These are phyloP conservation scores for Leccinum boreale DNA, from an alignment of 768 basidiomycete genomes.

Conservation along the genomic window DNA sequence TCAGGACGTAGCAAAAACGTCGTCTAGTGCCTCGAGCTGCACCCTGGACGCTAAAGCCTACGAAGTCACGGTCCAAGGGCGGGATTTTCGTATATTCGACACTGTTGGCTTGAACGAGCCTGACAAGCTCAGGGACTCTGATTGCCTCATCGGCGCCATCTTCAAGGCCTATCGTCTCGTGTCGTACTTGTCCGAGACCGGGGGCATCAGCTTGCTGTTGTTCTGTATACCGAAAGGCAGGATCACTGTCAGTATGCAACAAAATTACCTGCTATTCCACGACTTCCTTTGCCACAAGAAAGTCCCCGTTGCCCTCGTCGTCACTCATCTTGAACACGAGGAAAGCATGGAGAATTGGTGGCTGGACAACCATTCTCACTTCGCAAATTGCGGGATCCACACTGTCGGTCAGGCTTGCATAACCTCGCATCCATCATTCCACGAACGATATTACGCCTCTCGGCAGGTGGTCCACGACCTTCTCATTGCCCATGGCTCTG, in stretches of 20 bases:
- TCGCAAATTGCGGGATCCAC: constrained; percentile 21
- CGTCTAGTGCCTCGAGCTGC: constrained; percentile 31
- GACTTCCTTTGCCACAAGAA: constrained; percentile 33
- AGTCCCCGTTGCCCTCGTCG: constrained; percentile 30
- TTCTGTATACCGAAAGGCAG: constrained; percentile 36
- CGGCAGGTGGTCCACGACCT: constrained; percentile 22
- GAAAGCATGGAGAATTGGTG: constrained; percentile 37
- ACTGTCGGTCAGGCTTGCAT: constrained; percentile 31
- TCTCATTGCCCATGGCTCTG: constrained; percentile 16
- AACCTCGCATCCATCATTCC: constrained; percentile 31
- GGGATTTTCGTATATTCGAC: constrained; percentile 31
- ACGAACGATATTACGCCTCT: constrained; percentile 24
- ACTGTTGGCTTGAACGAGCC: constrained; percentile 33
- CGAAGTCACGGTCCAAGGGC: constrained; percentile 14
- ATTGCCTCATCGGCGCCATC: constrained; percentile 28
- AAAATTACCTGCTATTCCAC: constrained; percentile 32
- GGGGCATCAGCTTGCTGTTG: constrained; percentile 40
- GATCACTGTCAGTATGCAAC: constrained; percentile 26
- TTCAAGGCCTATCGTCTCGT: constrained; percentile 35
- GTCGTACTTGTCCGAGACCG: constrained; percentile 24
- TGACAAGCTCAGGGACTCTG: constrained; percentile 22
- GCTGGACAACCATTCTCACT: constrained; percentile 22
- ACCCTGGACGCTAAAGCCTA: constrained; percentile 33
- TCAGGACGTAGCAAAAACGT: constrained; percentile 24
- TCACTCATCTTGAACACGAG: constrained; percentile 36